phyloP scores from a whole-genome alignment of 176 grass and related monocot genomes.

The Leersia perrieri region DNA sequence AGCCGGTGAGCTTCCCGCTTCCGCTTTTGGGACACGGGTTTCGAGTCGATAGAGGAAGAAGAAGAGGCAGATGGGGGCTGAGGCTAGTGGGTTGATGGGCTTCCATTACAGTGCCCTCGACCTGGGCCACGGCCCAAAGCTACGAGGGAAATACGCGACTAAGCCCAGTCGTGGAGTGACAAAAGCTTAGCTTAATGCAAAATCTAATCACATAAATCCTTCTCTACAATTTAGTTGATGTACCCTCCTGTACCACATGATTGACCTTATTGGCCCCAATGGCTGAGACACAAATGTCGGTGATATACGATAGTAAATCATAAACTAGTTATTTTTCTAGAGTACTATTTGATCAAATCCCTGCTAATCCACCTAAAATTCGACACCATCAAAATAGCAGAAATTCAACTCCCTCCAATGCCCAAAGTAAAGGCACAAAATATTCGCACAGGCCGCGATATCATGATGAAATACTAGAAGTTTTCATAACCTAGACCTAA shows the following conservation, averaged over 20 bases:
- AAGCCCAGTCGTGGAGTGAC: too few species aligned
- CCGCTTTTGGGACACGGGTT: not conserved
- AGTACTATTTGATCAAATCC: not conserved
- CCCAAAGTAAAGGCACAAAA: not conserved
- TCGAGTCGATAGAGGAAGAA: not conserved
- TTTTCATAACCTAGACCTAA: slow-evolving; percentile 3
- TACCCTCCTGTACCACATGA: too few species aligned
- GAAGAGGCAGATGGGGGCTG: not conserved
- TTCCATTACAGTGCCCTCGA: too few species aligned
- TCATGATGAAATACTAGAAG: slow-evolving; percentile 8
- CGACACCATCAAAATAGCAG: not conserved
- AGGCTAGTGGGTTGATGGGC: too few species aligned
- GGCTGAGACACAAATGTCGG: too few species aligned
- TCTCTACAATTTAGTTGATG: too few species aligned
- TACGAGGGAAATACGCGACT: too few species aligned
- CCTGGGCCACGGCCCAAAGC: too few species aligned
- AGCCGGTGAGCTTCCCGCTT: not conserved
- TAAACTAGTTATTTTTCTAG: not conserved
- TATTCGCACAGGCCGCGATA: slow-evolving; percentile 3
- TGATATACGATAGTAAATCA: not conserved
- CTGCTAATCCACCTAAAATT: not conserved
- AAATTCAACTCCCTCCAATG: not conserved
- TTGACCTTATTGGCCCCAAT: too few species aligned
- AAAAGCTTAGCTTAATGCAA: too few species aligned
- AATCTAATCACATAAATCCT: too few species aligned